phyloP scores from a whole-genome alignment of 495 filamentous ascomycete genomes.

The Acidomyces sp. region DNA sequence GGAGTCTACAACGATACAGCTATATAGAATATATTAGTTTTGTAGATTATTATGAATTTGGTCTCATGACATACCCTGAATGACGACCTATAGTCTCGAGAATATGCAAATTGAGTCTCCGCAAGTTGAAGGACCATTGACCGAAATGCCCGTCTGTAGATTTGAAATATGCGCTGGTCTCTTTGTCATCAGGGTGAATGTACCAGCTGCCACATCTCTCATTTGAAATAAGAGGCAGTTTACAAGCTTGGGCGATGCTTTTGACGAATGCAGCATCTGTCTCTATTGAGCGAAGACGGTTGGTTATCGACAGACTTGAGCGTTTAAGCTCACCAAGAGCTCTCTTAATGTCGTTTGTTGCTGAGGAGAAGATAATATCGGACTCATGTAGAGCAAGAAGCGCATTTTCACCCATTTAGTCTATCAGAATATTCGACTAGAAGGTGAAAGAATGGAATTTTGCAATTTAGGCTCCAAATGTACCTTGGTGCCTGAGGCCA shows the following conservation, averaged over 20 bases:
- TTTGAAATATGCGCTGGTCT: constrained; percentile 82
- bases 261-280: constrained; percentile 27
- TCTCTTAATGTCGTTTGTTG: constrained; percentile 13
- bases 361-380: constrained; percentile 26
- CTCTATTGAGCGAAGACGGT: constrained; percentile 51
- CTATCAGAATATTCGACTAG: too few relatives aligned
- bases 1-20: constrained; percentile 90
- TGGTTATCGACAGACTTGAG: constrained; percentile 61
- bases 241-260: constrained; percentile 26
- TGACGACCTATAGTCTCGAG: constrained; percentile 45
- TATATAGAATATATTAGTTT: constrained; percentile 21
- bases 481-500: too few relatives aligned
- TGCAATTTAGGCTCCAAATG: too few relatives aligned
- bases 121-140: constrained; percentile 74
- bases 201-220: constrained; percentile 96
- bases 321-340: constrained; percentile 49
- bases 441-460: too few relatives aligned
- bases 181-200: constrained; percentile 52
- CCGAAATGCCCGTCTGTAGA: constrained; percentile 89
- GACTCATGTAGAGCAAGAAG: constrained; percentile 11
- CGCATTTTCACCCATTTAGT: too few relatives aligned
- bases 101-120: constrained; percentile 73
- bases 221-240: constrained; percentile 78
- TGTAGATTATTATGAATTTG: constrained; percentile 1
- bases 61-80: constrained; percentile 44